Evolutionary conservation across 2,329 filamentous ascomycete species (phyloP).

Genomic region (Pseudocercospora cruenta): DNA sequence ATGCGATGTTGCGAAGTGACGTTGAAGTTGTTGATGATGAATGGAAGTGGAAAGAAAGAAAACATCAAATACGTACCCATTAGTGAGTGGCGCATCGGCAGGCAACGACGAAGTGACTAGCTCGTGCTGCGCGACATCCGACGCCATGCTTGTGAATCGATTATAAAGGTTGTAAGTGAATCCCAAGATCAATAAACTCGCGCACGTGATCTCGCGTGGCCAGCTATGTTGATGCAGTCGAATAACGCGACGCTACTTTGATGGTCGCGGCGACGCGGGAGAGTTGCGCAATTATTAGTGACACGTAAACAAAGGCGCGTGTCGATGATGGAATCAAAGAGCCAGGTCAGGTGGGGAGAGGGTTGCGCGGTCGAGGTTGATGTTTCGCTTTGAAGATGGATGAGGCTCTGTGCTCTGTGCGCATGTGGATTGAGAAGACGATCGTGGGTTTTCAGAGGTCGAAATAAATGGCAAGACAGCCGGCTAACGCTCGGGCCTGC

Average conservation of each 20-base stretch:
- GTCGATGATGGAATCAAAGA: conserved; percentile 11
- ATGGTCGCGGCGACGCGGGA: conserved; percentile 9
- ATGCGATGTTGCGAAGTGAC: neutral
- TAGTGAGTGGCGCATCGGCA: conserved; percentile 26
- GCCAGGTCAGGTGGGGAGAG: conserved; percentile 14
- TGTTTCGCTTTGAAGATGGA: conserved; percentile 18
- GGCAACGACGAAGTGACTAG: conserved; percentile 19
- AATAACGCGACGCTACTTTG: conserved; percentile 16
- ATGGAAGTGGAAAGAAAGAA: neutral
- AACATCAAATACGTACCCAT: conserved; percentile 24
- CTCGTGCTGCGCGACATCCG: conserved; percentile 28
- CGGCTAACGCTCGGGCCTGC: conserved; percentile 3
- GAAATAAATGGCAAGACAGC: conserved; percentile 7
- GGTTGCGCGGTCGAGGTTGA: conserved; percentile 18
- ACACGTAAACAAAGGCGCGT: conserved; percentile 12
- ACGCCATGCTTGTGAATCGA: conserved; percentile 24
- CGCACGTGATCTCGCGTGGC: conserved; percentile 29
- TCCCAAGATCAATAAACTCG: neutral
- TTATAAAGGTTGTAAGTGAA: conserved; percentile 1
- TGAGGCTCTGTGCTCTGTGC: conserved; percentile 27
- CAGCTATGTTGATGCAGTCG: conserved; percentile 7
- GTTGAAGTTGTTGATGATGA: neutral
- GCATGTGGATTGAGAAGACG: conserved; percentile 9
- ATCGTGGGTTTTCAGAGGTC: conserved; percentile 8
- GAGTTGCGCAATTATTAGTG: conserved; percentile 19